Evolutionary conservation across 2,329 filamentous ascomycete species (phyloP).

Genomic region (Arthrobotrys iridis): DNA sequence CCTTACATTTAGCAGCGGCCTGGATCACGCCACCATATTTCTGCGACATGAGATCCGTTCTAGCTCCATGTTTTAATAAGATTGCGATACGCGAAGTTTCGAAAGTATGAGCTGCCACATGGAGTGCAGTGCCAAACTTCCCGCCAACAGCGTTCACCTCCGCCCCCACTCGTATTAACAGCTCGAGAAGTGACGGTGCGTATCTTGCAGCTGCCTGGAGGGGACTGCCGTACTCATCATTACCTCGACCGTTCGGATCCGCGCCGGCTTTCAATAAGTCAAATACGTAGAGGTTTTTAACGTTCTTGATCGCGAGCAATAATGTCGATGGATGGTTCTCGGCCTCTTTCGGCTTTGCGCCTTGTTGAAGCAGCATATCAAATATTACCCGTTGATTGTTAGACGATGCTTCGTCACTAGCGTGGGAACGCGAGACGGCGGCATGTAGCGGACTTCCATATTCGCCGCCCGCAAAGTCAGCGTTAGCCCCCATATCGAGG

Average conservation of each 20-base stretch:
- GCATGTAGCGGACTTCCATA: constrained; percentile 29
- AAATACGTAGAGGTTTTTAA: neutral
- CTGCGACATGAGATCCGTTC: neutral
- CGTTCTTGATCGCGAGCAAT: neutral
- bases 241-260: constrained; percentile 21
- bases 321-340: neutral
- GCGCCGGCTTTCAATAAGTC: constrained; percentile 25
- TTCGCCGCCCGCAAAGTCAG: constrained; percentile 1
- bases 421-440: neutral
- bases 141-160: constrained; percentile 37
- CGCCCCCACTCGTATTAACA: constrained; percentile 22
- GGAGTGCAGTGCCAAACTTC: constrained; percentile 23
- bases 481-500: constrained; percentile 5
- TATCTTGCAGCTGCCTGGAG: constrained; percentile 20
- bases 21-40: constrained; percentile 40
- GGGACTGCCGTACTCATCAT: constrained; percentile 14
- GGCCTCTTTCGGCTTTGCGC: constrained; percentile 5
- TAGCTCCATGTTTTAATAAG: constrained; percentile 27
- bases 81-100: constrained; percentile 8
- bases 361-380: neutral
- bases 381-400: constrained; percentile 24
- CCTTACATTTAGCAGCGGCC: constrained; percentile 14
- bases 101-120: constrained; percentile 12
- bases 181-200: neutral
- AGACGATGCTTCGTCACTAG: neutral